Conservation (phyloP, 1,139 yeast genomes). For the Kodamaea anthophila region DNA sequence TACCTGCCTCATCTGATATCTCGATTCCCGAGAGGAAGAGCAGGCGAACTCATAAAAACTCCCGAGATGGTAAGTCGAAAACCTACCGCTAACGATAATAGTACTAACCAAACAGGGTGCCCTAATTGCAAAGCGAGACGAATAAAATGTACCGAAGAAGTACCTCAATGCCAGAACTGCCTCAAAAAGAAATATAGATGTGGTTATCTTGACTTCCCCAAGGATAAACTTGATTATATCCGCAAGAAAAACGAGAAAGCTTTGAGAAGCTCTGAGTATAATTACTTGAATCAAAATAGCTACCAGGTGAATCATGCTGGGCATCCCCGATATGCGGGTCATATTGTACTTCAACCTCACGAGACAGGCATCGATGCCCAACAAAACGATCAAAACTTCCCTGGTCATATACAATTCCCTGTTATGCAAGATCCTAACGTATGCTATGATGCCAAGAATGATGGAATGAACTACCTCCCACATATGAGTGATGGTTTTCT, state of each 20-base stretch:
- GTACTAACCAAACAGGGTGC: slow-evolving; percentile 19
- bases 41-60: slow-evolving; percentile 41
- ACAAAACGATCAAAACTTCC: not conserved
- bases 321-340: too few species aligned
- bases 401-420: too few species aligned
- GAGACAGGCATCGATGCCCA: not conserved
- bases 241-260: slow-evolving; percentile 26
- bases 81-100: slow-evolving; percentile 5
- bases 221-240: slow-evolving; percentile 30
- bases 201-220: slow-evolving; percentile 39
- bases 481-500: too few species aligned
- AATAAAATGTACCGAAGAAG: slow-evolving; percentile 40
- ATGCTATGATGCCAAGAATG: too few species aligned
- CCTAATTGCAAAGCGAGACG: slow-evolving; percentile 42
- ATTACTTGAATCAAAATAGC: too few species aligned
- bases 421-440: too few species aligned
- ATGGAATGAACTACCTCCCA: too few species aligned
- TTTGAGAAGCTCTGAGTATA: too few species aligned
- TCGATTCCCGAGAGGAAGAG: slow-evolving; percentile 21
- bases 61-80: slow-evolving; percentile 31
- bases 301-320: too few species aligned
- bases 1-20: slow-evolving; percentile 1
- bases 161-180: slow-evolving; percentile 39
- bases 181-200: slow-evolving; percentile 33
- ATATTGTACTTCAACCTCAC: not conserved